Percentiles rank a stretch among this genome's conserved stretches.
Conservation (phyloP, 2,329 filamentous ascomycete genomes). For the Neopestalotiopsis rosae region DNA sequence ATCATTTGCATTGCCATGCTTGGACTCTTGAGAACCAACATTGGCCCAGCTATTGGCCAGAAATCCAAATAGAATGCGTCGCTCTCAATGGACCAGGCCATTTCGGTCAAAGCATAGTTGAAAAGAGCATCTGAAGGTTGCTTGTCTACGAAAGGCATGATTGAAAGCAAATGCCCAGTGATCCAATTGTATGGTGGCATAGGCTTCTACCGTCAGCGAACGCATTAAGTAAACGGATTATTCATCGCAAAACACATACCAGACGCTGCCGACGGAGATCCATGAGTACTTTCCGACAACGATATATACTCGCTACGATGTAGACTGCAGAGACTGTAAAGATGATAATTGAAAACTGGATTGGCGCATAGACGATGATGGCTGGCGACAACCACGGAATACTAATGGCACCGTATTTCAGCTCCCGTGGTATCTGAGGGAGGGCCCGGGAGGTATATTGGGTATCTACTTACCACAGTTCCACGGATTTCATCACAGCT, state of each 20-base stretch:
- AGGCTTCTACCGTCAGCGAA: not conserved
- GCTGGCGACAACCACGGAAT: not conserved
- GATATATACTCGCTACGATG: not conserved
- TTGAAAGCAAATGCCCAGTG: not conserved
- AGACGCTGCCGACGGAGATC: not conserved
- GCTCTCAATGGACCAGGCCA: not conserved
- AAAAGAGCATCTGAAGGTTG: not conserved
- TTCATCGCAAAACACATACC: not conserved
- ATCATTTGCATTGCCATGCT: not conserved
- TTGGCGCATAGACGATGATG: not conserved
- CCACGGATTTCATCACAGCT: not conserved
- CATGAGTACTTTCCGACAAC: not conserved
- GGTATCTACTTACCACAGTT: not conserved
- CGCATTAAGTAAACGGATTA: not conserved
- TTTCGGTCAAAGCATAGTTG: conserved; percentile 1
- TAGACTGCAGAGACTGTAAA: not conserved
- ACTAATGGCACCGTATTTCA: not conserved
- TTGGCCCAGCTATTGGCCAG: conserved; percentile 6
- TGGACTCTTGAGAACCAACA: conserved; percentile 2
- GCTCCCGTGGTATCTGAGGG: not conserved
- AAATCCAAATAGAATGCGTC: conserved; percentile 8
- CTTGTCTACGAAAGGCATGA: not conserved
- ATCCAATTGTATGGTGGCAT: conserved; percentile 5
- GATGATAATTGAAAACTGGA: not conserved
- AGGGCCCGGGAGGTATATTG: too few species aligned